phyloP scores from a whole-genome alignment of 2,329 filamentous ascomycete genomes.

The Reticulascus tulasneorum region DNA sequence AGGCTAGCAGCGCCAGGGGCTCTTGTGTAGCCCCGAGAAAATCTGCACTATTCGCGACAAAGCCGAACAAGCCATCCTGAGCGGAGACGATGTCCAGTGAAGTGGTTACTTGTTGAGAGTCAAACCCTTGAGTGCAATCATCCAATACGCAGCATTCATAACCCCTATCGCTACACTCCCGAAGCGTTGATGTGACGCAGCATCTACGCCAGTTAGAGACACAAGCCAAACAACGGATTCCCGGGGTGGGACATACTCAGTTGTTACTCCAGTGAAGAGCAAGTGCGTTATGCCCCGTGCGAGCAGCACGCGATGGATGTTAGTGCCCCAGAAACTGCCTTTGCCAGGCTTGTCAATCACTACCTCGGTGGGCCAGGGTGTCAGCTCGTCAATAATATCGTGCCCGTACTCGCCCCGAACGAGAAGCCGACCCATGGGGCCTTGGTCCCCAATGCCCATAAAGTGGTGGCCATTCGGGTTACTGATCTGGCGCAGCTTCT shows the following conservation, averaged over 20 bases:
- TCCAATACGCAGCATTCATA: slow-evolving; percentile 53
- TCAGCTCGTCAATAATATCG: slow-evolving; percentile 50
- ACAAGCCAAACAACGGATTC: neutral
- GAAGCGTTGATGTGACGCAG: too few species aligned
- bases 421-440: slow-evolving; percentile 48
- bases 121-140: slow-evolving; percentile 46
- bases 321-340: slow-evolving; percentile 55
- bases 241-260: slow-evolving; percentile 33
- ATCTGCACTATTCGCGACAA: slow-evolving; percentile 36
- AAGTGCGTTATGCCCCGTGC: slow-evolving; percentile 54
- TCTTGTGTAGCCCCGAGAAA: slow-evolving; percentile 24
- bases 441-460: slow-evolving; percentile 45
- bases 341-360: slow-evolving; percentile 58
- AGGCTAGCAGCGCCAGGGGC: neutral
- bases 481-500: slow-evolving; percentile 42
- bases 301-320: slow-evolving; percentile 47
- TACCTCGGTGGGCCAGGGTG: slow-evolving; percentile 44
- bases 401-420: slow-evolving; percentile 51
- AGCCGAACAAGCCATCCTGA: slow-evolving; percentile 49
- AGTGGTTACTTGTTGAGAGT: slow-evolving; percentile 38
- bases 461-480: slow-evolving; percentile 35
- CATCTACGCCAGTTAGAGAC: too few species aligned
- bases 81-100: slow-evolving; percentile 47
- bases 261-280: slow-evolving; percentile 54
- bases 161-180: slow-evolving; percentile 56